Percentiles rank a stretch among this genome's conserved stretches.
Evolutionary conservation across 1,139 yeast genomes (phyloP).

Genomic region (Debaryomyces subglobosus): DNA sequence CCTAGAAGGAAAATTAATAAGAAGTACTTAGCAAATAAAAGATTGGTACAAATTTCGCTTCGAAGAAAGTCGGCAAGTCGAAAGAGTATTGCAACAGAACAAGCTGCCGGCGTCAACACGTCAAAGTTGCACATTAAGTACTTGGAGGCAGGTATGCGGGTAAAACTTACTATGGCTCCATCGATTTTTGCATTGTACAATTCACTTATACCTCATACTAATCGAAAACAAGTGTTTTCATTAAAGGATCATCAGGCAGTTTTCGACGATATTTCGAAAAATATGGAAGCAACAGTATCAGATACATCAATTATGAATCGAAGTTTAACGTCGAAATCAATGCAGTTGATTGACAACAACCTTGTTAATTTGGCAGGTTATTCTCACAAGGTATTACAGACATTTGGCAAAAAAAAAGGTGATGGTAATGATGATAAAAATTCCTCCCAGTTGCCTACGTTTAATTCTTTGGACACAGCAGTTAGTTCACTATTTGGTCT

Average conservation of each 20-base stretch:
- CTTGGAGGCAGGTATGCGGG: slow-evolving; percentile 54
- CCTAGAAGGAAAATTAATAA: slow-evolving; percentile 31
- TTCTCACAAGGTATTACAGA: slow-evolving; percentile 39
- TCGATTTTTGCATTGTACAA: slow-evolving; percentile 47
- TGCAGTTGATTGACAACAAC: slow-evolving; percentile 40
- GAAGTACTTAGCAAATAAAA: slow-evolving; percentile 22
- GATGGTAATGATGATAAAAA: slow-evolving; percentile 11
- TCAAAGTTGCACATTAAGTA: slow-evolving; percentile 54
- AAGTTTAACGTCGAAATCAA: slow-evolving; percentile 24
- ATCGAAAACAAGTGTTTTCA: slow-evolving; percentile 17
- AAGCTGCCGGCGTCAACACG: neutral
- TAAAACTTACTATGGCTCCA: slow-evolving; percentile 50
- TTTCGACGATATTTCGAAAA: slow-evolving; percentile 6
- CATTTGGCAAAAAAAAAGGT: slow-evolving; percentile 21
- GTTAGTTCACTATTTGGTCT: slow-evolving; percentile 44
- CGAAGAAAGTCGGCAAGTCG: slow-evolving; percentile 34
- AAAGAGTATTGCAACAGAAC: slow-evolving; percentile 16
- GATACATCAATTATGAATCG: neutral
- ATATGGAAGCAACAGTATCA: slow-evolving; percentile 11
- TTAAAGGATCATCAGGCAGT: slow-evolving; percentile 4
- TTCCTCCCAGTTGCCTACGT: slow-evolving; percentile 33
- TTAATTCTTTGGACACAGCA: slow-evolving; percentile 51
- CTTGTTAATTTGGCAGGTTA: slow-evolving; percentile 40
- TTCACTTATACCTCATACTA: slow-evolving; percentile 40
- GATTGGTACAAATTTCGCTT: slow-evolving; percentile 43